These are phyloP conservation scores for Carex sylvatica DNA, from an alignment of 202 grass and related monocot species.

Conservation along the genomic window DNA sequence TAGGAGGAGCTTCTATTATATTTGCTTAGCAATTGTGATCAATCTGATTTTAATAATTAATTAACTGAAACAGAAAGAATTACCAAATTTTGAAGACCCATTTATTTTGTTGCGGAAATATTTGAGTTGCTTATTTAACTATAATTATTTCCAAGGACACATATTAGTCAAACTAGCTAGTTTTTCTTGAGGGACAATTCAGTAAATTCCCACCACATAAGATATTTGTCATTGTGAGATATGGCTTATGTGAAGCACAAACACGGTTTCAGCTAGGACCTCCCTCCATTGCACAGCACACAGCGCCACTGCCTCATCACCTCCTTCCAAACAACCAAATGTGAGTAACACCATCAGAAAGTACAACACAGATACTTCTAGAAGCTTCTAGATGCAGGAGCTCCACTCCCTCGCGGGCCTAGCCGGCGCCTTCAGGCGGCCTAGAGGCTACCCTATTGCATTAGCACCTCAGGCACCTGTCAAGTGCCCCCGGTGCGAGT, in stretches of 20 bases:
- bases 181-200: neutral
- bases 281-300: constrained; percentile 21
- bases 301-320: neutral
- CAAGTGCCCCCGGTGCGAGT: constrained; percentile 65
- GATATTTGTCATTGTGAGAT: constrained; percentile 31
- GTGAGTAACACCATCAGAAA: constrained; percentile 5
- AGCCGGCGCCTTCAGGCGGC: constrained; percentile 23
- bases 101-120: neutral
- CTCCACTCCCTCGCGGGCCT: constrained; percentile 30
- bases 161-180: constrained; percentile 1
- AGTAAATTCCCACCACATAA: constrained; percentile 15
- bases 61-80: neutral
- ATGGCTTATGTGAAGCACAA: constrained; percentile 31
- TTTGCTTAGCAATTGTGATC: neutral
- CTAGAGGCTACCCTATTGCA: constrained; percentile 4
- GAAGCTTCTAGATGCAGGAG: constrained; percentile 44
- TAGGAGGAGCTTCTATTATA: neutral
- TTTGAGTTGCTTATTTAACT: neutral
- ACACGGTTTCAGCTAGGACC: constrained; percentile 3
- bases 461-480: constrained; percentile 22
- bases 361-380: neutral
- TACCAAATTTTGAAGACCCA: neutral
- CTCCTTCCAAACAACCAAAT: constrained; percentile 26
- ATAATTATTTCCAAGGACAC: neutral
- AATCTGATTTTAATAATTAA: neutral